Conservation (phyloP, 371 early-diverging fungal species). For the Entomophthora muscae region DNA sequence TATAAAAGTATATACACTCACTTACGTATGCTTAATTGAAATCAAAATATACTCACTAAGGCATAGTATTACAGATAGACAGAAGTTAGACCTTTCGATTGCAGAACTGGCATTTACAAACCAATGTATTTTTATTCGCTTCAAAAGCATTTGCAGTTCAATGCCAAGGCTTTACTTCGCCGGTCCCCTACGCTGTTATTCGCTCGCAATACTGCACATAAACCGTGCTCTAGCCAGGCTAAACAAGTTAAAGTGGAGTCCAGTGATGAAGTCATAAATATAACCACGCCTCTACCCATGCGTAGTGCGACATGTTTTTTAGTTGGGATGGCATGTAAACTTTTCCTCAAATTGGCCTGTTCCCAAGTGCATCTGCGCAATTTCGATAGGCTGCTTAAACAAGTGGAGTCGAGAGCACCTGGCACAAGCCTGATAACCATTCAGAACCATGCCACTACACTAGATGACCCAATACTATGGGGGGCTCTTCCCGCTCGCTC, state of each 20-base stretch:
- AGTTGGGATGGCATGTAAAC: neutral
- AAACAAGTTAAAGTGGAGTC: neutral
- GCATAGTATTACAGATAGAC: no score
- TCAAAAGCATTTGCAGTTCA: no score
- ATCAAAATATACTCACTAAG: no score
- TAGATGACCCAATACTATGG: constrained; percentile 77
- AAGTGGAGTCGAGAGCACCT: neutral
- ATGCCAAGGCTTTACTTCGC: no score
- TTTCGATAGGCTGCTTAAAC: neutral
- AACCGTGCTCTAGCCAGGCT: neutral
- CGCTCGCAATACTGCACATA: neutral
- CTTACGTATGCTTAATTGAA: no score
- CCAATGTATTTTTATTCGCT: no score
- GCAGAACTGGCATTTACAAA: no score
- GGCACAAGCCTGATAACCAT: neutral
- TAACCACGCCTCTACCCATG: neutral
- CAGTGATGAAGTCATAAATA: neutral
- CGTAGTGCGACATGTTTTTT: neutral
- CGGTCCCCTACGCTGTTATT: no score
- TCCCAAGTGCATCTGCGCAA: neutral
- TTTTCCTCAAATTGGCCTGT: neutral
- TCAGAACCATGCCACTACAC: constrained; percentile 1
- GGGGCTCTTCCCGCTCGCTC: constrained; percentile 33
- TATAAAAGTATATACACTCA: no score
- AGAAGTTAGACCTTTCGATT: no score